Base-by-base conservation (phyloP, 2,329 filamentous ascomycete genomes). In the Fusarium tupiense region DNA sequence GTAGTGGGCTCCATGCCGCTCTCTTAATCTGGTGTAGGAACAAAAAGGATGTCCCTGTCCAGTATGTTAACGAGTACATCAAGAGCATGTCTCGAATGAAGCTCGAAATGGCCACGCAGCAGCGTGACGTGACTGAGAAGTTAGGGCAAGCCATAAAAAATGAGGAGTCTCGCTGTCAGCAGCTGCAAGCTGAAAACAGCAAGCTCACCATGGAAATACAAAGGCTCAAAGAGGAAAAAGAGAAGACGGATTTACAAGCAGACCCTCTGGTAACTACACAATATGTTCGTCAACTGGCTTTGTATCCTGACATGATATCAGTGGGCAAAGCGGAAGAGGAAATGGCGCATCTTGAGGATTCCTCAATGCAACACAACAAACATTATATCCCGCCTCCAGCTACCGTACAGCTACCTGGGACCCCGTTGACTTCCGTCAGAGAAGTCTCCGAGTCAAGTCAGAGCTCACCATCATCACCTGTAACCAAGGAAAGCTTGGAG, bases 51-150 rank as follows among this genome's bases (percentile, higher is more conserved):
- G 58, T 77, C 8, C 69, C 66, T 13, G 35, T 73, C 20, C 61
- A 69, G 40, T 41, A 69, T 37, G 71, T 61, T 52, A 75, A 66
- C 24, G 57, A 71, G 37, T 20, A 75, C 9, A 14, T 71, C 17
- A 57, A 46, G 20, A 49, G 46, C 31, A 37, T 61, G 13, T 61
- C 77, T 37, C 65, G 71, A 11, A 37, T 77, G 33, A 67, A 64
- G 46, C 53, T 72, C 19, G 60, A 73, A 35, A 57, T 68, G 63
- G 26, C 61, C 24, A 46, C 35, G 20, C 67, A 74, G 38, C 53
- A 52, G 37, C 40, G 33, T 12, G 43, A 61, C 26, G n/a, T 31
- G 4, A 53, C 43, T 14, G 19, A 16, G 12, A 43, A 47, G 29
- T 14, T 40, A 9, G 19, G 33, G 16, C 13, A 66, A 24, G 33